Conservation (phyloP, 2,329 filamentous ascomycete species). For the Paramyrothecium roridum region DNA sequence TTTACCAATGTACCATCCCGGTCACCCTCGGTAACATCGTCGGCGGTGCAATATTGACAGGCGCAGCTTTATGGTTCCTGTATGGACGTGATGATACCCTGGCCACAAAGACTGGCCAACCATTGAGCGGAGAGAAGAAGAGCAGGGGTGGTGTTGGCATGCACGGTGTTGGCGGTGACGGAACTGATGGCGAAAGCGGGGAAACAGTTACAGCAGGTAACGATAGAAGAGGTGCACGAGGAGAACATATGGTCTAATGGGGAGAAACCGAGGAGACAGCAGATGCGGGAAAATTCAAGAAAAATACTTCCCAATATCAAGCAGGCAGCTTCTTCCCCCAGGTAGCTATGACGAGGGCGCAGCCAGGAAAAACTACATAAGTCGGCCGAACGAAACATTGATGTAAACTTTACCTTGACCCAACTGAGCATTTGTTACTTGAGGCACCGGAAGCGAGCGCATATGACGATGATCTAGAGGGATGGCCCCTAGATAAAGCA, state of each 20-base stretch:
- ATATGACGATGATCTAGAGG: too few relatives aligned
- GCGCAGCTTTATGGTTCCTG: not conserved
- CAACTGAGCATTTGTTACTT: too few relatives aligned
- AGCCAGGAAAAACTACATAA: too few relatives aligned
- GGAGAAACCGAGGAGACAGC: too few relatives aligned
- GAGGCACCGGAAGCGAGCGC: too few relatives aligned
- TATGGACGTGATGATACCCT: not conserved
- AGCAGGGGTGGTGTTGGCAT: not conserved
- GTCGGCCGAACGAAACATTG: too few relatives aligned
- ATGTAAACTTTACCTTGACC: too few relatives aligned
- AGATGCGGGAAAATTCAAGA: too few relatives aligned
- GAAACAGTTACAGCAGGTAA: not conserved
- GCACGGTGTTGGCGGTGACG: not conserved
- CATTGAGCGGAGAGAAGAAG: not conserved
- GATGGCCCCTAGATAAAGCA: too few relatives aligned
- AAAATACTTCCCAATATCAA: too few relatives aligned
- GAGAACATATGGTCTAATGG: not conserved
- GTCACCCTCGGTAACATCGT: not conserved
- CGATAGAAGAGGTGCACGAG: not conserved
- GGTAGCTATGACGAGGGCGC: too few relatives aligned
- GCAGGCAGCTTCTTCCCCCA: too few relatives aligned
- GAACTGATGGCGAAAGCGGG: not conserved
- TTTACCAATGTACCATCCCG: not conserved
- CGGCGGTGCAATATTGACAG: not conserved
- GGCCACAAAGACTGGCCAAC: constrained; percentile 1